Percentiles rank a stretch among this genome's conserved stretches.
These are phyloP conservation scores for Daldinia caldariorum DNA, from an alignment of 495 filamentous ascomycete species.

Conservation along the genomic window DNA sequence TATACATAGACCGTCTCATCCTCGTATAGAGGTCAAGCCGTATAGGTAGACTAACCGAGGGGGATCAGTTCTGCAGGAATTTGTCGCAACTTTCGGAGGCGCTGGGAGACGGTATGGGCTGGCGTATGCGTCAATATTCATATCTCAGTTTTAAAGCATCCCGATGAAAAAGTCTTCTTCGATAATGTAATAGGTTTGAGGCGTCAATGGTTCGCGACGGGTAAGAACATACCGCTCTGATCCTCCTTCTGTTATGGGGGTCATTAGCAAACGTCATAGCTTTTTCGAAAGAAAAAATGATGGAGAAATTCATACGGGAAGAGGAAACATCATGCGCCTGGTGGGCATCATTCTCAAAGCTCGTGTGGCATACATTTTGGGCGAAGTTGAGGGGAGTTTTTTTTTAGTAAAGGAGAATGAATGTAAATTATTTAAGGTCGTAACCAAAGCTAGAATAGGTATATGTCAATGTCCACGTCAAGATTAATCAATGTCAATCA, in stretches of 20 bases:
- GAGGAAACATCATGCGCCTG: slow-evolving; percentile 73
- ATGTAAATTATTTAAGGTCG: background rate
- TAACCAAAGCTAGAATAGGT: background rate
- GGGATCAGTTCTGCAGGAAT: slow-evolving; percentile 95
- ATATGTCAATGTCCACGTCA: background rate
- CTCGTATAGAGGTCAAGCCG: background rate
- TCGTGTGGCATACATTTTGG: slow-evolving; percentile 74
- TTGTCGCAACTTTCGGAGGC: slow-evolving; percentile 84
- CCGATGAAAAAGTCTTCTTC: slow-evolving; percentile 12
- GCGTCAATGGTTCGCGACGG: slow-evolving; percentile 46
- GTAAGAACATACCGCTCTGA: slow-evolving; percentile 76
- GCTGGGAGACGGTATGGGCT: slow-evolving; percentile 98
- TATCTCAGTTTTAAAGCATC: slow-evolving; percentile 4
- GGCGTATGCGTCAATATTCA: slow-evolving; percentile 42
- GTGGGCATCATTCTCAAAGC: slow-evolving; percentile 66
- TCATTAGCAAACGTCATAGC: slow-evolving; percentile 45
- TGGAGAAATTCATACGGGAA: slow-evolving; percentile 73
- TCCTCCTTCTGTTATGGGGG: slow-evolving; percentile 73
- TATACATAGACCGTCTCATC: slow-evolving; percentile 9
- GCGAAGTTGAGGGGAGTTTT: slow-evolving; percentile 42
- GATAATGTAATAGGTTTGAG: slow-evolving; percentile 2
- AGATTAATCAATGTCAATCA: background rate
- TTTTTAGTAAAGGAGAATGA: slow-evolving; percentile 4
- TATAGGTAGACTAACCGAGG: slow-evolving; percentile 72
- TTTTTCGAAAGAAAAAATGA: slow-evolving; percentile 5